Conservation (phyloP, 2,329 filamentous ascomycete species). For the Sclerotinia minor region DNA sequence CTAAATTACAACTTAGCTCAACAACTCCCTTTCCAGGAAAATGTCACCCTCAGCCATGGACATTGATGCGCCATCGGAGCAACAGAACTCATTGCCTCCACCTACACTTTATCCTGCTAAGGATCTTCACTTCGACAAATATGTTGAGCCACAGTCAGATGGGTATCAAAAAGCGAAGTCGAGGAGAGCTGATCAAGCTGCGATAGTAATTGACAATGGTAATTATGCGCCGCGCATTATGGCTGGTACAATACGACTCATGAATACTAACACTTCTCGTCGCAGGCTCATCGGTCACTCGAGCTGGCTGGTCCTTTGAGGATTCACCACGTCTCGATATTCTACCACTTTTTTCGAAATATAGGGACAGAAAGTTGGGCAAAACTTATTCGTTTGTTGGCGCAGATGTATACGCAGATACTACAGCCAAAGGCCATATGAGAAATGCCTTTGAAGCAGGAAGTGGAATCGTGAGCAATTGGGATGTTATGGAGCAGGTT, state of each 20-base stretch:
- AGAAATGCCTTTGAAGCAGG: constrained; percentile 89
- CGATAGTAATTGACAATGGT: constrained; percentile 99
- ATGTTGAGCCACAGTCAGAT: constrained; percentile 57
- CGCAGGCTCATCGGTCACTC: constrained; percentile 79
- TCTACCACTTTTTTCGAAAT: constrained; percentile 90
- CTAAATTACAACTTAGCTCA: neutral
- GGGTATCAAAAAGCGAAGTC: constrained; percentile 64
- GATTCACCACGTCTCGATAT: constrained; percentile 74
- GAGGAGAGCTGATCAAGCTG: constrained; percentile 57
- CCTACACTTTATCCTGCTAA: constrained; percentile 60
- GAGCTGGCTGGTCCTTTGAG: constrained; percentile 96
- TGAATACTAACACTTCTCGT: constrained; percentile 27
- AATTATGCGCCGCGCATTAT: constrained; percentile 27
- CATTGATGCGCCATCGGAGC: constrained; percentile 42
- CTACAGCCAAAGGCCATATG: constrained; percentile 85
- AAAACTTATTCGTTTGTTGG: constrained; percentile 92
- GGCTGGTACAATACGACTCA: neutral
- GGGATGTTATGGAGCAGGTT: constrained; percentile 95
- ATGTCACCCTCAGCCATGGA: constrained; percentile 42
- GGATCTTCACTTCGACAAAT: constrained; percentile 61
- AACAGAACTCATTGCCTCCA: constrained; percentile 52
- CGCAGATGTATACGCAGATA: constrained; percentile 90
- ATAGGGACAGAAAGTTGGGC: constrained; percentile 88
- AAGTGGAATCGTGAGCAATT: constrained; percentile 90
- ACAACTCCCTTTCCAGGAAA: constrained; percentile 26